Conservation (phyloP, 305 asterid genomes). For the Solanum hybrid region DNA sequence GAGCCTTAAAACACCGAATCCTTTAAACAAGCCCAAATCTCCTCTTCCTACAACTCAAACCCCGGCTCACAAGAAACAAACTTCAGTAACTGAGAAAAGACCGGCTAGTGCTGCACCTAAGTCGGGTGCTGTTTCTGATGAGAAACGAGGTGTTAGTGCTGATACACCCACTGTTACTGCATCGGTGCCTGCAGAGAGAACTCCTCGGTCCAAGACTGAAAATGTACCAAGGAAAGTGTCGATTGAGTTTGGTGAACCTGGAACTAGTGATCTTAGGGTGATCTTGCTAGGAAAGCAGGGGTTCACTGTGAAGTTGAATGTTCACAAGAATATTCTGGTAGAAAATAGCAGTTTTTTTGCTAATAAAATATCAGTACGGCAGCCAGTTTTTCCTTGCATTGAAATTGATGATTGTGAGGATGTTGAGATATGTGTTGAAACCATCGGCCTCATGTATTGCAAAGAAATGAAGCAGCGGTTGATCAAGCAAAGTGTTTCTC, state of each 20-base stretch:
- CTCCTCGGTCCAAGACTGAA: slow-evolving; percentile 40
- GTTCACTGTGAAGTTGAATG: slow-evolving; percentile 74
- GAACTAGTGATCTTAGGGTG: slow-evolving; percentile 76
- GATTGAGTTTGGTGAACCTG: slow-evolving; percentile 89
- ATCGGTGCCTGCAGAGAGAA: slow-evolving; percentile 31
- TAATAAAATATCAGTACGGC: slow-evolving; percentile 36
- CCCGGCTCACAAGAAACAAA: slow-evolving; percentile 36
- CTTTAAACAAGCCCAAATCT: slow-evolving; percentile 51
- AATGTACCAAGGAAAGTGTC: slow-evolving; percentile 60
- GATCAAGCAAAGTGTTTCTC: slow-evolving; percentile 81
- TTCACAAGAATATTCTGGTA: slow-evolving; percentile 52
- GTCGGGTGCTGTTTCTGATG: slow-evolving; percentile 22
- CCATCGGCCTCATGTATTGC: slow-evolving; percentile 88
- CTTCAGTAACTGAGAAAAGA: slow-evolving; percentile 35
- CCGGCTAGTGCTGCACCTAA: slow-evolving; percentile 22
- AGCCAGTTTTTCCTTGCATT: slow-evolving; percentile 60
- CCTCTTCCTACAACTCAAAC: slow-evolving; percentile 21
- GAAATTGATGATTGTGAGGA: slow-evolving; percentile 89
- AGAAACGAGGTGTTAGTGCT: slow-evolving; percentile 24
- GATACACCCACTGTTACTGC: slow-evolving; percentile 33
- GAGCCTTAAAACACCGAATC: slow-evolving; percentile 40
- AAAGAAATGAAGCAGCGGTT: slow-evolving; percentile 76
- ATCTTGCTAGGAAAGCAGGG: slow-evolving; percentile 77
- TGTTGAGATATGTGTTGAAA: slow-evolving; percentile 86
- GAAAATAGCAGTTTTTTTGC: slow-evolving; percentile 66